Evolutionary conservation across 805 yeast genomes (phyloP).

Genomic region (Lipomyces orientalis): DNA sequence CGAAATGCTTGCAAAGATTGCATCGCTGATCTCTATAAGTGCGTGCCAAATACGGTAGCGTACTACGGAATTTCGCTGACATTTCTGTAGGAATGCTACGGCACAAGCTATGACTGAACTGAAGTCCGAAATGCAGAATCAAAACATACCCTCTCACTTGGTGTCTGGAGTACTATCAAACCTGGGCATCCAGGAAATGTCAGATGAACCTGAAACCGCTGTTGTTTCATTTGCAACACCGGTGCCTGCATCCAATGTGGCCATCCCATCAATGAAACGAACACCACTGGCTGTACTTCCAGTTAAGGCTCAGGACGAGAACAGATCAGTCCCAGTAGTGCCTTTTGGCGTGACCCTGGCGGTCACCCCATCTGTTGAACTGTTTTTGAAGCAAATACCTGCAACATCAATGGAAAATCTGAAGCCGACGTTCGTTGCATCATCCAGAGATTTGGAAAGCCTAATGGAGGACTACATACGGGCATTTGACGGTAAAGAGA

Average conservation of each 20-base stretch:
- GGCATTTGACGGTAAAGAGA: constrained; percentile 72
- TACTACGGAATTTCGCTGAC: neutral
- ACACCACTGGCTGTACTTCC: constrained; percentile 26
- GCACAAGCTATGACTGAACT: constrained; percentile 23
- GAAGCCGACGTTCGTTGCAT: constrained; percentile 44
- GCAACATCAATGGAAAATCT: constrained; percentile 52
- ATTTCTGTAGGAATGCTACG: constrained; percentile 8
- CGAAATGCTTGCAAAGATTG: constrained; percentile 42
- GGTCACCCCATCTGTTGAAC: constrained; percentile 8
- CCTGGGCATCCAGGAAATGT: constrained; percentile 6
- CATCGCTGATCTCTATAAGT: constrained; percentile 49
- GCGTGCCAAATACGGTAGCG: constrained; percentile 33
- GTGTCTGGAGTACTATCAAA: constrained; percentile 3
- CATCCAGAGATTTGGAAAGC: constrained; percentile 44
- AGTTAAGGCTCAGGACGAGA: constrained; percentile 18
- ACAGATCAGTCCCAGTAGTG: constrained; percentile 8
- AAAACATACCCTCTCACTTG: constrained; percentile 13
- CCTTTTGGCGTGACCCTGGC: neutral
- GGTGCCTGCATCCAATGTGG: neutral
- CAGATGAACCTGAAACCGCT: neutral
- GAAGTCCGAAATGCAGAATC: constrained; percentile 15
- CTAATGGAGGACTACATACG: constrained; percentile 44
- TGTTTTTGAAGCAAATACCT: constrained; percentile 38
- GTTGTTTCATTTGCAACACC: neutral
- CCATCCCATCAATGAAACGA: constrained; percentile 10